Evolutionary conservation across 768 basidiomycete species (phyloP), one percentile per base, ranked within the genome.

Genomic region (Terana coerulea): DNA sequence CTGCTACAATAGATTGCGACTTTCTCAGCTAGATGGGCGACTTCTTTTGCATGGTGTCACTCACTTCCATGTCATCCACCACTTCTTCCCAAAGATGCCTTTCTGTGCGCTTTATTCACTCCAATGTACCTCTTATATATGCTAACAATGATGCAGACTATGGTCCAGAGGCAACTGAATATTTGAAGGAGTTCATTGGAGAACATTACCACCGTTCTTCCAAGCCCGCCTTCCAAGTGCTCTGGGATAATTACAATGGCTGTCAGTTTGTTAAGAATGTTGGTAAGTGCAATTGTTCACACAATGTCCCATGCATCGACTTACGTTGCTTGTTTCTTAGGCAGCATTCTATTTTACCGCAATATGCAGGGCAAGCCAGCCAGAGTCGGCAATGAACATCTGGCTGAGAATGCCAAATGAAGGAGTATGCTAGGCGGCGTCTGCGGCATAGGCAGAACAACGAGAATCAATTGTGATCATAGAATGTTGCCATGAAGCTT

Each of bases 21-120:
- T 73, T 83, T 41, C 67, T 83, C 2, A 81, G 83, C 14, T 84
- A 79, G 80, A 69, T 71, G 39, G 83, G 81, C 3, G 72, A 78
- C 11, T 81, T 81, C 66, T 84, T 83, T 71, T 84, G 31, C 81
- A 83, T 57, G 79, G 81, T 59, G 79, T 84, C 14, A 78, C 80
- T 3, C 81, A 83, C 59, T 81, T 70, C 59, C 83, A 85, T 62
- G 81, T 83, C 51, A 69, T 82, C 36, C 82, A 84, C 59, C 82
- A 84, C 59, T 71, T 72, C 61, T 72, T 72, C 61, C 69, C 71
- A 4, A 63, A 68, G 59, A 68, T 72, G 77, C 68, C 69, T 9
- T 69, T 65, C 51, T 69, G 68, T 69, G 37, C 58, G 65, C 58
- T 31, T 12, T 37, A 28, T 11, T 15, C 19, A n/a, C n/a, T n/a